A percentile compares a stretch with the other conserved stretches of the same genome.
These are phyloP conservation scores for Phyllosticta paracitricarpa DNA, from an alignment of 2,329 filamentous ascomycete species.

Conservation along the genomic window DNA sequence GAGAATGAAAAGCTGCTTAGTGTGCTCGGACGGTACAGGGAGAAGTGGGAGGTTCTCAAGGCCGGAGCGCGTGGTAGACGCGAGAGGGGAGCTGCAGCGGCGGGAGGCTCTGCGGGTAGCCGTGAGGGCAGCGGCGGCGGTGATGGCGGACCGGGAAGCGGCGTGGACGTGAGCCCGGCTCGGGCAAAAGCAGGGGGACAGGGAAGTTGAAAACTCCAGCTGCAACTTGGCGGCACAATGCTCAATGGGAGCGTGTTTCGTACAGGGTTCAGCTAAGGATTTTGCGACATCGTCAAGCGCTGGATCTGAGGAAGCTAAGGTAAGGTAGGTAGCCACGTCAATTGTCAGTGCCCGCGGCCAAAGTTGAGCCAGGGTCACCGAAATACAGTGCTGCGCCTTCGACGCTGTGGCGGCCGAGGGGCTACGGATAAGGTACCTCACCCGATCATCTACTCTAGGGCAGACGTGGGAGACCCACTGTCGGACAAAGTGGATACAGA, in stretches of 20 bases:
- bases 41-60: conserved; percentile 60
- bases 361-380: background rate
- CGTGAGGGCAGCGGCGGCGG: background rate
- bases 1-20: conserved; percentile 51
- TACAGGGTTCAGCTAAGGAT: background rate
- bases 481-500: background rate
- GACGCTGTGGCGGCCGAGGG: background rate
- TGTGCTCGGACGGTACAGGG: conserved; percentile 47
- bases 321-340: background rate
- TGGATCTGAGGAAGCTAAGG: no score
- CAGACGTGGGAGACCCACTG: background rate
- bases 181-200: background rate
- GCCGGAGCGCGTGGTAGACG: conserved; percentile 42
- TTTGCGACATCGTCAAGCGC: background rate
- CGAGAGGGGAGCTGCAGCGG: conserved; percentile 3
- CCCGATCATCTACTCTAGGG: background rate
- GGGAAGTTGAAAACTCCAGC: background rate
- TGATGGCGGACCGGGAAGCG: background rate
- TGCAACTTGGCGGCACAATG: background rate
- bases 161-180: background rate
- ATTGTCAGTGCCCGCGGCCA: background rate
- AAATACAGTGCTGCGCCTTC: background rate
- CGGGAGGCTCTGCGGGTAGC: background rate
- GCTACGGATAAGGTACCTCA: no score
- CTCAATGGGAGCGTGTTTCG: background rate